Conservation (phyloP, 805 yeast genomes). For the Kodamaea lidongshanica region DNA sequence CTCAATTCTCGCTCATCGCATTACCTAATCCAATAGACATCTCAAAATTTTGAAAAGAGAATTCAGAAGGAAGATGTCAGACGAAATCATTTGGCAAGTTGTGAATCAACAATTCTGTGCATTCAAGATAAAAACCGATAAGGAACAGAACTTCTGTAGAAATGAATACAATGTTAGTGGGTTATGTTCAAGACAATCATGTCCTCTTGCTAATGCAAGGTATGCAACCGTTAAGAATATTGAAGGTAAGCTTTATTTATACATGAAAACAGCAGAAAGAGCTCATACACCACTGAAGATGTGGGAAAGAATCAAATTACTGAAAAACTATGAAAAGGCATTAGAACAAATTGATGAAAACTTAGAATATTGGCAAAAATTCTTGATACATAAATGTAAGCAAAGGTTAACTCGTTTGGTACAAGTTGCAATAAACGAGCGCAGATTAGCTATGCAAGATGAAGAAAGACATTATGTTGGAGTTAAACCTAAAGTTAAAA, state of each 20-base stretch:
- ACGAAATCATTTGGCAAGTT: conserved; percentile 94
- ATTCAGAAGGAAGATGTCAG: conserved; percentile 49
- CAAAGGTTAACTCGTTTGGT: conserved; percentile 92
- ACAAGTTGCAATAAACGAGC: conserved; percentile 91
- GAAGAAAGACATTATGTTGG: conserved; percentile 94
- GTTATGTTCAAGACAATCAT: conserved; percentile 84
- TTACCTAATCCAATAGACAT: too few relatives aligned
- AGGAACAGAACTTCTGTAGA: conserved; percentile 87
- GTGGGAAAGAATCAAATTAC: conserved; percentile 92
- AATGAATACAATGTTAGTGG: conserved; percentile 96
- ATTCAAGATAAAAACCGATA: conserved; percentile 82
- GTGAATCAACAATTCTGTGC: conserved; percentile 95
- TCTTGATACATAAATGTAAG: conserved; percentile 86
- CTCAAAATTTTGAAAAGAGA: too few relatives aligned
- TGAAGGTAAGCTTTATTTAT: conserved; percentile 73
- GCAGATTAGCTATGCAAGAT: conserved; percentile 83
- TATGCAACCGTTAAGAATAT: conserved; percentile 82
- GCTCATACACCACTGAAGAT: conserved; percentile 89
- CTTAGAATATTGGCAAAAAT: conserved; percentile 88
- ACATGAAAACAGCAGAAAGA: conserved; percentile 97
- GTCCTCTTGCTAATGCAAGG: conserved; percentile 92
- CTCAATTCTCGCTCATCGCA: too few relatives aligned
- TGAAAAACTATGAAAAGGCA: conserved; percentile 85
- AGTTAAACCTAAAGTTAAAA: conserved; percentile 85
- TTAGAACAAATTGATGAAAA: conserved; percentile 83